A percentile compares a stretch with the other conserved stretches of the same genome.
phyloP scores from a whole-genome alignment of 139 green algal species.

The Chlorella sp. region DNA sequence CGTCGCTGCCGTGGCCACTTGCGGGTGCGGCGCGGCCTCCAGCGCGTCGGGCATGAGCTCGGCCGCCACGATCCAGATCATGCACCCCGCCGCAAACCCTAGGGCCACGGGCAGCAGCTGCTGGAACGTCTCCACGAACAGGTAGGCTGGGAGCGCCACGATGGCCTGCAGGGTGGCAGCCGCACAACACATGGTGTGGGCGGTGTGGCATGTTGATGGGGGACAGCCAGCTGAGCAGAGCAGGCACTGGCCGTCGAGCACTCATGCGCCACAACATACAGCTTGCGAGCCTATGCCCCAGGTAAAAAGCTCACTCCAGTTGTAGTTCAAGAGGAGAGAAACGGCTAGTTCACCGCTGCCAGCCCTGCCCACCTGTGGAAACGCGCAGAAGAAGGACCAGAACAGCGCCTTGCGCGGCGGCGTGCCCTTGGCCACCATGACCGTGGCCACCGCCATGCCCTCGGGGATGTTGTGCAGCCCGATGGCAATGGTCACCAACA shows the following conservation, averaged over 20 bases:
- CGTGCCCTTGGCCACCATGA: constrained; percentile 83
- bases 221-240: background rate
- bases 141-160: constrained; percentile 85
- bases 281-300: too few species aligned
- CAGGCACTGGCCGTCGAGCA: background rate
- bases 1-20: constrained; percentile 84
- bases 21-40: constrained; percentile 39
- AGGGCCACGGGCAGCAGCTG: constrained; percentile 82
- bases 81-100: constrained; percentile 97
- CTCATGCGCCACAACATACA: too few species aligned
- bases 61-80: constrained; percentile 97
- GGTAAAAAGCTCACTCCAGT: too few species aligned
- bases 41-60: constrained; percentile 94
- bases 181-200: background rate
- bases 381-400: constrained; percentile 77
- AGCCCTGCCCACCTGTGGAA: constrained; percentile 70
- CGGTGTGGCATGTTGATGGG: too few species aligned
- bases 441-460: constrained; percentile 88
- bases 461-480: constrained; percentile 97
- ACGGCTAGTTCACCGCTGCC: too few species aligned
- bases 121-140: constrained; percentile 92
- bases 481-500: constrained; percentile 85
- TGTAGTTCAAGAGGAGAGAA: too few species aligned
- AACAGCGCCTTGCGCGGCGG: constrained; percentile 50
- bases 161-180: constrained; percentile 27